Evolutionary conservation across 2,329 filamentous ascomycete species (phyloP).

Genomic region (Xylariaceae sp.): DNA sequence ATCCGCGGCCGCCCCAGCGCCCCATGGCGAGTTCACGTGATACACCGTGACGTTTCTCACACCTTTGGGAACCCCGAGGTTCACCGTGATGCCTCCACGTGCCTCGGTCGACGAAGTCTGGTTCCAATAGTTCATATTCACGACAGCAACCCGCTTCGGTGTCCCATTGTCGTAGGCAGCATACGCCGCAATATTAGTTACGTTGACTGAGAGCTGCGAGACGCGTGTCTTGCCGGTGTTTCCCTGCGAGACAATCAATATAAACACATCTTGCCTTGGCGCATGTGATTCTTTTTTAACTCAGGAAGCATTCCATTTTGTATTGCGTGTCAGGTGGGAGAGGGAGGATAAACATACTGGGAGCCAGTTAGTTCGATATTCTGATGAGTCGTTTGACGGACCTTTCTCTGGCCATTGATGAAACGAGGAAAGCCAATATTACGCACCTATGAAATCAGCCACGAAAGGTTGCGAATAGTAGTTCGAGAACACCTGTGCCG

Average conservation of each 20-base stretch:
- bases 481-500: constrained; percentile 33
- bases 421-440: background rate
- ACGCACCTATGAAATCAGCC: constrained; percentile 32
- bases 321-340: background rate
- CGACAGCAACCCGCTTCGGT: constrained; percentile 29
- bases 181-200: constrained; percentile 27
- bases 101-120: constrained; percentile 24
- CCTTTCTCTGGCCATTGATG: too few species aligned
- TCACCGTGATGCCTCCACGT: constrained; percentile 24
- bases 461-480: constrained; percentile 36
- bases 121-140: constrained; percentile 36
- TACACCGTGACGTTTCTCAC: constrained; percentile 25
- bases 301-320: background rate
- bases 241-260: constrained; percentile 2
- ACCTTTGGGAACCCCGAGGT: constrained; percentile 22
- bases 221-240: constrained; percentile 28
- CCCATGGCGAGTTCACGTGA: constrained; percentile 31
- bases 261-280: background rate
- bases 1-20: constrained; percentile 31
- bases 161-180: constrained; percentile 27
- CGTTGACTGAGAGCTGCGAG: constrained; percentile 17
- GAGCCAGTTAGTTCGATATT: constrained; percentile 1
- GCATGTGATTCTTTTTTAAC: background rate
- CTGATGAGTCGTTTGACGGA: too few species aligned
- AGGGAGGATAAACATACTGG: constrained; percentile 4